Percentiles rank a stretch among this genome's conserved stretches.
These are phyloP conservation scores for Diaporthe vexans DNA, from an alignment of 2,329 filamentous ascomycete genomes.

Conservation along the genomic window DNA sequence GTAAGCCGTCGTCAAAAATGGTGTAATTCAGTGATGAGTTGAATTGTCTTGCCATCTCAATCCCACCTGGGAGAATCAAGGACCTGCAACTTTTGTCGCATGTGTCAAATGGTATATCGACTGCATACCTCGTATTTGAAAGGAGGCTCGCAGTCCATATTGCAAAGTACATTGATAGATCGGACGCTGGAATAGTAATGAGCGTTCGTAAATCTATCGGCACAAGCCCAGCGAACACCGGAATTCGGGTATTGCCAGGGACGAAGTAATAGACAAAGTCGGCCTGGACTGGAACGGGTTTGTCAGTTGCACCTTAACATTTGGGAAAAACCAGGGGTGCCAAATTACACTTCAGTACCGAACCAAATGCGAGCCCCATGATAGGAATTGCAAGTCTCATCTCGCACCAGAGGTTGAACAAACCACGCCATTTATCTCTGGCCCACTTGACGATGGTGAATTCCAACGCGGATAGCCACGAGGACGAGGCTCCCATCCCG, in stretches of 20 bases:
- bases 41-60: slow-evolving; percentile 5
- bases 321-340: neutral
- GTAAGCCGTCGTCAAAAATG: neutral
- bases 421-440: neutral
- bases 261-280: slow-evolving; percentile 20
- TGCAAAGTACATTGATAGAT: slow-evolving; percentile 7
- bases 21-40: slow-evolving; percentile 13
- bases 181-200: slow-evolving; percentile 2
- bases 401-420: slow-evolving; percentile 22
- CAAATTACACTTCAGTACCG: slow-evolving; percentile 10
- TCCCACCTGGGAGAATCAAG: slow-evolving; percentile 15
- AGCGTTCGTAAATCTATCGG: slow-evolving; percentile 8
- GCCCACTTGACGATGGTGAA: slow-evolving; percentile 2
- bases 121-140: slow-evolving; percentile 12
- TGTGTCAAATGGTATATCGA: neutral
- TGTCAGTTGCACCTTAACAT: neutral
- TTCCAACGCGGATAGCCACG: neutral
- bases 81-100: slow-evolving; percentile 1
- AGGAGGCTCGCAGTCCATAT: slow-evolving; percentile 19
- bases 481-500: slow-evolving; percentile 14
- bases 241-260: neutral
- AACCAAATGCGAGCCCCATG: slow-evolving; percentile 15
- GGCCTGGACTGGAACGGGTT: neutral
- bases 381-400: neutral
- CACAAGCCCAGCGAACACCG: slow-evolving; percentile 5